Conservation (phyloP, 257 asterid species). For the Osmanthus fragrans region DNA sequence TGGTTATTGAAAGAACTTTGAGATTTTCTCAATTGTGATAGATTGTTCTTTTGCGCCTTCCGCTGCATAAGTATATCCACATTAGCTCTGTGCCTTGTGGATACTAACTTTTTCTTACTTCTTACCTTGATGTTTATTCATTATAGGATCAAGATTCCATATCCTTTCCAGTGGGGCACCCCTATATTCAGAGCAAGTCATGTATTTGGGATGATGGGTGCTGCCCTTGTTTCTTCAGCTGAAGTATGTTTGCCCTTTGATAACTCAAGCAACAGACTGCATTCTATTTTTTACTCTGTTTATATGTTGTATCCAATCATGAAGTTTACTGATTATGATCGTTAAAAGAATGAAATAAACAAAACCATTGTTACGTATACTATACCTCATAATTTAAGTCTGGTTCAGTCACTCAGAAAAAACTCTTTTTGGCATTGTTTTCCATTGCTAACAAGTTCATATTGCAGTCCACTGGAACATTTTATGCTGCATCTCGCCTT, state of each 20-base stretch:
- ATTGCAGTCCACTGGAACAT: constrained; percentile 85
- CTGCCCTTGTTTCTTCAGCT: constrained; percentile 91
- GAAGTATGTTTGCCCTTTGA: constrained; percentile 58
- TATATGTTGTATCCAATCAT: background rate
- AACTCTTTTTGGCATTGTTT: background rate
- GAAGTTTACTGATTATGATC: background rate
- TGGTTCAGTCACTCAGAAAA: constrained; percentile 5
- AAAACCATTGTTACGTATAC: background rate
- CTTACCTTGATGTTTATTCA: constrained; percentile 20
- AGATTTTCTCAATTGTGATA: background rate
- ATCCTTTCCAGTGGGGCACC: constrained; percentile 87
- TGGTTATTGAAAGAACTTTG: background rate
- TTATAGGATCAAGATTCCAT: constrained; percentile 69
- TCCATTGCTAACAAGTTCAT: constrained; percentile 17
- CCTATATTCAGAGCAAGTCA: constrained; percentile 92
- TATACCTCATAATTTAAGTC: background rate
- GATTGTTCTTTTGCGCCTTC: background rate
- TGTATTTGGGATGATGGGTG: constrained; percentile 98
- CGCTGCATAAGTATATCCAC: background rate
- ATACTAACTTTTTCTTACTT: constrained; percentile 19
- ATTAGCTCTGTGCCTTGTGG: constrained; percentile 35
- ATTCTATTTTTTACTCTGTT: background rate
- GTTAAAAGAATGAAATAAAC: background rate
- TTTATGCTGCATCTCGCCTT: constrained; percentile 93
- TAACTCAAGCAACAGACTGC: constrained; percentile 8